Conservation (phyloP, 805 yeast species). For the Nakazawaea holstii region DNA sequence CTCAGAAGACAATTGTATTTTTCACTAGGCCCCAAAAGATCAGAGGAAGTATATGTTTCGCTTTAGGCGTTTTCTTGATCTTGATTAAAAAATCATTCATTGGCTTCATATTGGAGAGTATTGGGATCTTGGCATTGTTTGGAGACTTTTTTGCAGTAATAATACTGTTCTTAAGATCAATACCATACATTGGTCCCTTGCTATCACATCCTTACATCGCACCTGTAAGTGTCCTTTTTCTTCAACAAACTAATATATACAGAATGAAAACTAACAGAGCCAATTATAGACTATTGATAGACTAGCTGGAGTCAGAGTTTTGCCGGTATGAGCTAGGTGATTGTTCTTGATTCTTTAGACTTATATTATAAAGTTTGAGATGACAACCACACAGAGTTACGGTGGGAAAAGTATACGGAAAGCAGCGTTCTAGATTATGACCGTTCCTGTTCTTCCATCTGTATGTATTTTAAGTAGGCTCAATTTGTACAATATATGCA, state of each 20-base stretch:
- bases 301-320: constrained; percentile 60
- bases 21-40: constrained; percentile 84
- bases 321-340: constrained; percentile 46
- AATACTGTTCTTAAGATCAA: constrained; percentile 76
- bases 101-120: constrained; percentile 79
- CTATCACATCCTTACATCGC: constrained; percentile 78
- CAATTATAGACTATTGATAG: constrained; percentile 37
- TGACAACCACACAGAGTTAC: too few species aligned
- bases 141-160: constrained; percentile 91
- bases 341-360: too few species aligned
- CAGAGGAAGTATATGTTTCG: constrained; percentile 80
- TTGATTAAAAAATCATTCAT: constrained; percentile 70
- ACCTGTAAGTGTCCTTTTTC: constrained; percentile 39
- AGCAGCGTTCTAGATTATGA: too few species aligned
- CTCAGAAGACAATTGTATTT: constrained; percentile 73
- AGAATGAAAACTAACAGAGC: not conserved
- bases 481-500: too few species aligned
- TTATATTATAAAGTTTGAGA: too few species aligned
- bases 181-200: constrained; percentile 84
- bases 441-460: too few species aligned
- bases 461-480: too few species aligned
- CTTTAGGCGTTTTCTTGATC: constrained; percentile 69
- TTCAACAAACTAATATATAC: not conserved
- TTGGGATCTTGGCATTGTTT: constrained; percentile 87
- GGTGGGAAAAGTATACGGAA: too few species aligned